These are phyloP conservation scores for Medicago arabica DNA, from an alignment of 306 rosid genomes.

Conservation along the genomic window DNA sequence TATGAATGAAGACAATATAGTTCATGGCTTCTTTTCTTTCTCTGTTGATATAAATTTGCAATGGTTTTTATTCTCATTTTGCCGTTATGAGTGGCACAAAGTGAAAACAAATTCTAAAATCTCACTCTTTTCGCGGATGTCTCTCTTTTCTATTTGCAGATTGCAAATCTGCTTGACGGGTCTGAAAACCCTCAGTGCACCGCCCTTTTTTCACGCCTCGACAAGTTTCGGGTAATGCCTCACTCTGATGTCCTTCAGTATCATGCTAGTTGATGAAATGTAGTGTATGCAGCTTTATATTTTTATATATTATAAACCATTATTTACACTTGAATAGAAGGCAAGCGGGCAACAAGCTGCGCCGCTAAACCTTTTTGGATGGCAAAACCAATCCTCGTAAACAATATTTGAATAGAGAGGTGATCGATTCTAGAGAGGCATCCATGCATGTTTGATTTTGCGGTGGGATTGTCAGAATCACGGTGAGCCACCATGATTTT, in stretches of 20 bases:
- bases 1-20: conserved; percentile 21
- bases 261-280: conserved; percentile 12
- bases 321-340: background rate
- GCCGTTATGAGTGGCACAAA: background rate
- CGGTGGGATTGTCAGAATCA: background rate
- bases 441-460: too few species aligned
- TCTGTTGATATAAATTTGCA: conserved; percentile 23
- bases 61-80: conserved; percentile 1
- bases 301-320: background rate
- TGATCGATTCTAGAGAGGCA: too few species aligned
- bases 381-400: too few species aligned
- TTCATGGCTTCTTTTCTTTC: background rate
- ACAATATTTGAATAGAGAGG: too few species aligned
- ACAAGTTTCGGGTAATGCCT: conserved; percentile 68
- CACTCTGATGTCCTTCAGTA: conserved; percentile 34
- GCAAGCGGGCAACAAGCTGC: too few species aligned
- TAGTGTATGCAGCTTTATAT: background rate
- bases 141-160: conserved; percentile 52
- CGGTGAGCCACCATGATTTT: background rate
- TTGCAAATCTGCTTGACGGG: conserved; percentile 80
- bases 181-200: conserved; percentile 67
- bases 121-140: background rate
- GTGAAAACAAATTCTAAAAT: conserved; percentile 31
- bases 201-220: conserved; percentile 75
- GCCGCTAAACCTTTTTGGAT: too few species aligned